Evolutionary conservation across 371 early-diverging fungal species (phyloP), one percentile per base, ranked within the genome.

Genomic region (Saksenaea vasiformis): DNA sequence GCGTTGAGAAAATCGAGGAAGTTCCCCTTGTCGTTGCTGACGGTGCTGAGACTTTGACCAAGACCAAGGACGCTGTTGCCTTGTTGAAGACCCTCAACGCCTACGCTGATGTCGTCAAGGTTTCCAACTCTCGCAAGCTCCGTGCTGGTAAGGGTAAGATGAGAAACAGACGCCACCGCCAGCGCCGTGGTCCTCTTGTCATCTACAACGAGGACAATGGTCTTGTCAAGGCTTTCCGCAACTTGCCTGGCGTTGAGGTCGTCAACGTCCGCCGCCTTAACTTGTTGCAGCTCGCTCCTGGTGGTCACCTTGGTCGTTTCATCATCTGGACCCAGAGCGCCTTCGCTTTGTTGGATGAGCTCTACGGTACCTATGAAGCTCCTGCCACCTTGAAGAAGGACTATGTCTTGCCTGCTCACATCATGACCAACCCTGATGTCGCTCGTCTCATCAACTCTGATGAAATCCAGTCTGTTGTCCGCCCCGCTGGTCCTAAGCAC

Each of bases 281-380:
- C 93, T 86, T 99, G 78, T 89, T 99, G 74, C 95, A 98, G 86
- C 90, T 99, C 65, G 98, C 99, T 70, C 99, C 99, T 64, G 99
- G 99, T 87, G 99, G 99, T 79, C 97, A 99, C 87, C 85, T 98
- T 69, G 99, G 99, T 71, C 97, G 99, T 82, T 98, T 99, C 87
- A 87, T 98, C 85, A 95, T 99, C 91, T 99, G 99, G 99, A 98
- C 99, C 76, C 90, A 97, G 85, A 80, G 88, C 63, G 99, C 99
- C 66, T 95, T 99, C 79, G 91, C 92, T 77, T 88, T 92, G 64
- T 90, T 99, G 71, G 95, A 98, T 85, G 84, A 89, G 73, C 85
- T 99, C 78, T 99, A 91, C 83, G 99, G 99, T 81, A 91, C 97
- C 69, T 85, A 88, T 83, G 87, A 88, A 76, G 83, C 85, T 70